Base-by-base conservation (phyloP, 208 protist genomes). In the Angomonas desouzai region DNA sequence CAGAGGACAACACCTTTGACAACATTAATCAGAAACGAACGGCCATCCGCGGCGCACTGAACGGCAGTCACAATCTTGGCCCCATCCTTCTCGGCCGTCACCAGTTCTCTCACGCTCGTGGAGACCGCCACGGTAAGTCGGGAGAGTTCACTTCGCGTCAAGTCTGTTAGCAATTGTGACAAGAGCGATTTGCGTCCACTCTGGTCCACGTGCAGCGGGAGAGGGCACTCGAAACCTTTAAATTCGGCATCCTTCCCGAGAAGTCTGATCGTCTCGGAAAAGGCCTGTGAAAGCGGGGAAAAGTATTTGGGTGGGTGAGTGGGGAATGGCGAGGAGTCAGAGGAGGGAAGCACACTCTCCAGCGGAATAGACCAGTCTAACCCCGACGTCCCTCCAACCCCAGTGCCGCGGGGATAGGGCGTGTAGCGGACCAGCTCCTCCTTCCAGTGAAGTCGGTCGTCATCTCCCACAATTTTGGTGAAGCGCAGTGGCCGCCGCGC, bases 301-400 rank as follows among this genome's bases (percentile, higher is more conserved):
- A 51, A 51, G 18, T 27, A 13, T 23, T 13, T 13, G 10, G 45
- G 45, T 13, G 20, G 10, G 45, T 23, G 9, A 23, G 20, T 51
- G 45, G 18, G 6, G 6, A 51, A 23, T 9, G 18, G 10, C 18
- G 45, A 27, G 20, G 45, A 51, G 6, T 13, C 45, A 3, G 28
- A 7, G n/a, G 25, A 4, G n/a, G 22, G n/a, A 20, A 38, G 28
- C 51, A 36, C 51, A 38, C 28, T 29, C 25, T 29, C 28, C 22
- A 57, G 9, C 25, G 51, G 20, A 16, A 94, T 38, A 38, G 75
- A 83, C 86, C 89, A 94, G 55, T 92, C 89, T 20, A 91, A 27
- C 47, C 69, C 45, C 3, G 72, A 60, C 7, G 68, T 79, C 11
- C 89, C 89, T 10, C 85, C 89, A 0, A 94, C 43, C 0, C 81